Evolutionary conservation across 805 yeast genomes (phyloP).

Genomic region (Kuraishia piskuri): DNA sequence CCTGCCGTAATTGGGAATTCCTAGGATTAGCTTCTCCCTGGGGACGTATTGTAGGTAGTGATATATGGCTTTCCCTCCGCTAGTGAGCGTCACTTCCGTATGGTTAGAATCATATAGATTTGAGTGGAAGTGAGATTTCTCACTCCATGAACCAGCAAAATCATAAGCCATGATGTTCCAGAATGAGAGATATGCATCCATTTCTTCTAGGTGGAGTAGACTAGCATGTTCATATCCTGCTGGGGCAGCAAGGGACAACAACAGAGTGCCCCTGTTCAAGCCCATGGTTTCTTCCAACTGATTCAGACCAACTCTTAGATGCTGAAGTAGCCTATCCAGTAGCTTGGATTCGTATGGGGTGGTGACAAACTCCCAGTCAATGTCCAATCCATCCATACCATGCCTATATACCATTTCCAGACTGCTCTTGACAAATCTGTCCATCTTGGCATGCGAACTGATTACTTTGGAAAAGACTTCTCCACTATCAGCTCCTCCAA

Average conservation of each 20-base stretch:
- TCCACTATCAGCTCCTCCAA: slow-evolving; percentile 70
- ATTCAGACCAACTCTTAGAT: slow-evolving; percentile 20
- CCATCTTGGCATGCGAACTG: slow-evolving; percentile 18
- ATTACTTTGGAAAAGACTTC: slow-evolving; percentile 29
- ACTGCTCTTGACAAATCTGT: slow-evolving; percentile 41
- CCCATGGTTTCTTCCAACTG: slow-evolving; percentile 21
- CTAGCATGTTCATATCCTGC: slow-evolving; percentile 41
- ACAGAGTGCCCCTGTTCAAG: slow-evolving; percentile 20
- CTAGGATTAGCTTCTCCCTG: slow-evolving; percentile 53
- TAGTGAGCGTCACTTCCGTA: slow-evolving; percentile 19
- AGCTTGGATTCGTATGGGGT: slow-evolving; percentile 33
- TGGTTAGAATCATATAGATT: slow-evolving; percentile 35
- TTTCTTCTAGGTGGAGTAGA: slow-evolving; percentile 34
- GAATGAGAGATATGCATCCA: slow-evolving; percentile 51
- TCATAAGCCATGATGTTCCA: slow-evolving; percentile 95
- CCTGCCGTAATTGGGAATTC: slow-evolving; percentile 84
- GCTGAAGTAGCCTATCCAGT: slow-evolving; percentile 33
- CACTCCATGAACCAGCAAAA: slow-evolving; percentile 73
- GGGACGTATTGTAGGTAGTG: slow-evolving; percentile 36
- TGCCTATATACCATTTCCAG: slow-evolving; percentile 37
- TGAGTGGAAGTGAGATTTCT: slow-evolving; percentile 55
- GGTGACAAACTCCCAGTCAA: slow-evolving; percentile 91
- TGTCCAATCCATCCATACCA: slow-evolving; percentile 84
- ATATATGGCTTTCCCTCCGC: slow-evolving; percentile 35
- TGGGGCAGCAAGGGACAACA: slow-evolving; percentile 72